Percentiles rank a stretch among this genome's conserved stretches.
Evolutionary conservation across 768 basidiomycete species (phyloP).

Genomic region (Russula sp.): DNA sequence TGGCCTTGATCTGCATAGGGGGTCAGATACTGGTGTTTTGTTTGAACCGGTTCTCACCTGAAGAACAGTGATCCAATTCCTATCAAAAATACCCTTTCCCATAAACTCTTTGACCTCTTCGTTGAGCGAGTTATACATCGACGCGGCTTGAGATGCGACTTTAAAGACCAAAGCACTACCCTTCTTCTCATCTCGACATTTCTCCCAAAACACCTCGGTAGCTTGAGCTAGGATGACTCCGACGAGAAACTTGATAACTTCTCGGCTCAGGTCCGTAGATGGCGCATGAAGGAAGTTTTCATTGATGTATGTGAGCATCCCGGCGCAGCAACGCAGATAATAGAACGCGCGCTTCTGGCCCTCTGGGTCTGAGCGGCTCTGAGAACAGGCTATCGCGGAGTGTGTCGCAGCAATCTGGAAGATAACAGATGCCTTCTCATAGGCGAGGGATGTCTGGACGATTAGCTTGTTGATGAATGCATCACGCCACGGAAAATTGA

Average conservation of each 20-base stretch:
- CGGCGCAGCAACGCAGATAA: constrained; percentile 83
- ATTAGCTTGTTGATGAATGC: constrained; percentile 93
- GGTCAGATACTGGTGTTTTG: not conserved
- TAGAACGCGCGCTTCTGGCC: constrained; percentile 58
- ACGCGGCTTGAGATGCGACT: constrained; percentile 75
- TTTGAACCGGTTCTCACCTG: constrained; percentile 43
- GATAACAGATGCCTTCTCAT: constrained; percentile 95
- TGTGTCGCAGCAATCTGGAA: constrained; percentile 95
- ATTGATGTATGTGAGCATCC: constrained; percentile 98
- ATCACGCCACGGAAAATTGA: constrained; percentile 95
- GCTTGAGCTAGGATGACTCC: constrained; percentile 89
- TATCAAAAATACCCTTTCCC: constrained; percentile 91
- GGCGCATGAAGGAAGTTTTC: constrained; percentile 99
- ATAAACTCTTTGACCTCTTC: constrained; percentile 97
- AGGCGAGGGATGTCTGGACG: constrained; percentile 93
- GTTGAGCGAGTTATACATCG: constrained; percentile 69
- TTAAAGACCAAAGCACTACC: constrained; percentile 68
- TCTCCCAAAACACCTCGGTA: constrained; percentile 94
- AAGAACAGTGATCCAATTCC: constrained; percentile 86
- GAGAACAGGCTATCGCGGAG: constrained; percentile 80
- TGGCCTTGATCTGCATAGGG: constrained; percentile 72
- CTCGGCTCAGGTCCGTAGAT: constrained; percentile 86
- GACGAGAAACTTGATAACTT: constrained; percentile 90
- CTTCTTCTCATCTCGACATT: constrained; percentile 91
- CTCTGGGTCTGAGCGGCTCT: constrained; percentile 57